Percentiles rank a stretch among this genome's conserved stretches.
Conservation (phyloP, 1,284 basidiomycete genomes). For the Vanrija sp. region DNA sequence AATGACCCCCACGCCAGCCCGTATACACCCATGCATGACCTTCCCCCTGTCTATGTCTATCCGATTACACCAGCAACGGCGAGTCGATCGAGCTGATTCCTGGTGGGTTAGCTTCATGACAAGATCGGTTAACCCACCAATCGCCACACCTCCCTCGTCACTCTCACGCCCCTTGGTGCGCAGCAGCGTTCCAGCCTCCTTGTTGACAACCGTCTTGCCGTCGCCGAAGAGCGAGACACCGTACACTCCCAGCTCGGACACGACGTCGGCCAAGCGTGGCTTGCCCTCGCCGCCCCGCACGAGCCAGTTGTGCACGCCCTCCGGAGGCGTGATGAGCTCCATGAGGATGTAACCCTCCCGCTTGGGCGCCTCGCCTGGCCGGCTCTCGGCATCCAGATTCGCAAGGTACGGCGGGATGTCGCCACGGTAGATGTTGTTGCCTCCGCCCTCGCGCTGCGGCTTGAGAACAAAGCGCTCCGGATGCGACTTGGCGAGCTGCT, state of each 20-base stretch:
- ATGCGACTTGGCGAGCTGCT: constrained; percentile 56
- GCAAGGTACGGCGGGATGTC: constrained; percentile 77
- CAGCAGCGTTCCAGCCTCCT: constrained; percentile 76
- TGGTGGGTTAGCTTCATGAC: constrained; percentile 8
- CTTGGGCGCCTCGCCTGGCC: constrained; percentile 24
- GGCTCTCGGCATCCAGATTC: constrained; percentile 53
- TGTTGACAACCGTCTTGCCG: constrained; percentile 53
- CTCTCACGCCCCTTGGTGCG: constrained; percentile 89
- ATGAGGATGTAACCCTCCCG: constrained; percentile 83
- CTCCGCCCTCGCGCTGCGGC: constrained; percentile 94
- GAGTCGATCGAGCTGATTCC: constrained; percentile 46
- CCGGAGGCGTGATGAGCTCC: constrained; percentile 79
- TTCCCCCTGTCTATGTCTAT: neutral
- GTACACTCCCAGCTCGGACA: constrained; percentile 90
- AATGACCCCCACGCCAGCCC: too few relatives aligned
- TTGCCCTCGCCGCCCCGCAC: constrained; percentile 55
- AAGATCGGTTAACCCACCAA: constrained; percentile 54
- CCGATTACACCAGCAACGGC: constrained; percentile 30
- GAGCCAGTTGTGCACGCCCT: constrained; percentile 64
- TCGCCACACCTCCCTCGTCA: constrained; percentile 91
- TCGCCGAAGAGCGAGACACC: constrained; percentile 76
- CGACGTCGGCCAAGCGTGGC: constrained; percentile 61
- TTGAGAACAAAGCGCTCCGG: constrained; percentile 75
- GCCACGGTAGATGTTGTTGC: constrained; percentile 88
- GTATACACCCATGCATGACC: too few relatives aligned